Evolutionary conservation across 768 basidiomycete genomes (phyloP).

Genomic region (Boletus tylopilopsis): DNA sequence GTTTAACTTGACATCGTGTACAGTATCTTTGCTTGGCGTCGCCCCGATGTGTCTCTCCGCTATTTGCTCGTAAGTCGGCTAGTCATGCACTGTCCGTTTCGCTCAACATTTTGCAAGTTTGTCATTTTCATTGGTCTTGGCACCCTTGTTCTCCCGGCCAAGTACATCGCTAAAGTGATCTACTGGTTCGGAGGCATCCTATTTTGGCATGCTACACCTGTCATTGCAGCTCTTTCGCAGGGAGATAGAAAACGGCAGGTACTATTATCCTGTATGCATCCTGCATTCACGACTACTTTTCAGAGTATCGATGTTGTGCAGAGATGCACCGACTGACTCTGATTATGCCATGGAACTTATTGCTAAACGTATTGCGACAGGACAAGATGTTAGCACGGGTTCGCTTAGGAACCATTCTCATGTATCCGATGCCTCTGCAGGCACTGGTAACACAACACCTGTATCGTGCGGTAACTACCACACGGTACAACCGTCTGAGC

Average conservation of each 20-base stretch:
- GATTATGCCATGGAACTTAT: slow-evolving; percentile 72
- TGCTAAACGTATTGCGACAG: slow-evolving; percentile 52
- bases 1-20: neutral
- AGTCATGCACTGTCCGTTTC: neutral
- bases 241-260: slow-evolving; percentile 45
- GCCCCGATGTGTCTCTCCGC: slow-evolving; percentile 44
- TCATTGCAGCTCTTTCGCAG: slow-evolving; percentile 49
- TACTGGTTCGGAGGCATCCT: slow-evolving; percentile 46
- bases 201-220: slow-evolving; percentile 63
- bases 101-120: slow-evolving; percentile 27
- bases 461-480: neutral
- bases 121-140: slow-evolving; percentile 38
- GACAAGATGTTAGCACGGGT: slow-evolving; percentile 43
- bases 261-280: neutral
- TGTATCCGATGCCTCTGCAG: slow-evolving; percentile 12
- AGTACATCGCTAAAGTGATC: slow-evolving; percentile 45
- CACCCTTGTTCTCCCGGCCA: slow-evolving; percentile 44
- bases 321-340: slow-evolving; percentile 59
- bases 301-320: slow-evolving; percentile 47
- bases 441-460: slow-evolving; percentile 8
- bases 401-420: slow-evolving; percentile 18
- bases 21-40: slow-evolving; percentile 69
- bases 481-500: slow-evolving; percentile 4
- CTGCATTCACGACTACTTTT: neutral
- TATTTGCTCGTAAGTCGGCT: slow-evolving; percentile 44